Evolutionary conservation across 192 early-diverging fungal species (phyloP).

Genomic region (Jimgerdemannia flammicorona): DNA sequence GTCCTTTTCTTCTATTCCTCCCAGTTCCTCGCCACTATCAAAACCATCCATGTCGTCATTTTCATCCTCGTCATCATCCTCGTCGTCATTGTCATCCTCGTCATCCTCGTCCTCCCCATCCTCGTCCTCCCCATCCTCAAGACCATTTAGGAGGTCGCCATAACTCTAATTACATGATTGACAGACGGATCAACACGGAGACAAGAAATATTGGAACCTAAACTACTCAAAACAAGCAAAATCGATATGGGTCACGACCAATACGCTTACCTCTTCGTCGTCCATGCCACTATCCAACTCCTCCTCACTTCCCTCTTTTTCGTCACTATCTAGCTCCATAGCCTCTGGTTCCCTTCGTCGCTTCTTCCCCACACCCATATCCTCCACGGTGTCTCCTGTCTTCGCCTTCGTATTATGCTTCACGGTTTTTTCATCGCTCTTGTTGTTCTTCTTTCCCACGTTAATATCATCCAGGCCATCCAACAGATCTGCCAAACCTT

Average conservation of each 20-base stretch:
- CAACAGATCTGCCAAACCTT: conserved; percentile 48
- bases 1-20: conserved; percentile 16
- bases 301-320: conserved; percentile 13
- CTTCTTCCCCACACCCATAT: conserved; percentile 31
- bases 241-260: not conserved
- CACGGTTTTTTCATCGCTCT: not conserved
- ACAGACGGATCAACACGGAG: too few species aligned
- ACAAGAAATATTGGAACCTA: too few species aligned
- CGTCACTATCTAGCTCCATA: conserved; percentile 17
- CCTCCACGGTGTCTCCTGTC: conserved; percentile 19
- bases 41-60: not conserved
- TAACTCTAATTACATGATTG: conserved; percentile 1
- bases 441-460: conserved; percentile 2
- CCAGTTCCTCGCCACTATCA: too few species aligned
- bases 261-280: conserved; percentile 20
- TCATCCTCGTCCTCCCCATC: conserved; percentile 20
- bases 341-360: conserved; percentile 16
- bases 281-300: conserved; percentile 19
- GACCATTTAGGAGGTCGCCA: conserved; percentile 11
- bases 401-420: not conserved
- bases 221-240: not conserved
- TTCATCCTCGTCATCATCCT: conserved; percentile 20
- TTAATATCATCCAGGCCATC: conserved; percentile 21
- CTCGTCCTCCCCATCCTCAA: conserved; percentile 21
- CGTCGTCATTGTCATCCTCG: conserved; percentile 13